Evolutionary conservation across 202 grass and related monocot species (phyloP), one percentile per base, ranked within the genome.

Genomic region (Carex arenaria): DNA sequence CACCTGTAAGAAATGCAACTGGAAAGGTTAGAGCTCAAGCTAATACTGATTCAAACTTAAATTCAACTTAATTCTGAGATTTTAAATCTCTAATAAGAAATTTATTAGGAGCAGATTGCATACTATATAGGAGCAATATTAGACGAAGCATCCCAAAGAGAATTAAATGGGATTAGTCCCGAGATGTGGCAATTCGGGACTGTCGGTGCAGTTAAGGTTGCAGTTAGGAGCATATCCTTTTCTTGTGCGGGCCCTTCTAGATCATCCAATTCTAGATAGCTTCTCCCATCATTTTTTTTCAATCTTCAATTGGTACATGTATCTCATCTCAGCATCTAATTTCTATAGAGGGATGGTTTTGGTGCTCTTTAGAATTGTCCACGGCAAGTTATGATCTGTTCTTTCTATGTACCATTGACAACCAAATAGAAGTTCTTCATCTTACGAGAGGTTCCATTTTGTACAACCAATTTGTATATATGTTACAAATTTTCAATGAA

Each of bases 111-210:
- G 68, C 93, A 99, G 96, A 85, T 95, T 7, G 91, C 89, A 19
- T 99, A 93, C 72, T 92, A 92, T 84, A 84, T 99, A 67, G 89
- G 89, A 73, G 96, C 93, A 86, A 85, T 95, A 80, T 83, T 89
- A n/a, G 93, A 99, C 2, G 89, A 95, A 72, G 80, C 88, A 17
- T 77, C 84, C 15, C 95, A 90, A 74, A 55, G 73, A 47, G 84
- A 86, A 64, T 89, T 88, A 26, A 80, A 85, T 52, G 93, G 93
- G 18, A 45, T 93, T 84, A 90, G 83, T 52, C 86, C 89, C 7
- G 82, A 88, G 80, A 86, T 95, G 89, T 93, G 86, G 87, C 96
- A 92, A 85, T 90, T 92, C 17, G 96, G 89, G 26, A 93, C 91
- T 55, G 93, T 99, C 60, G 96, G 89, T 52, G 89, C 89, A 23